Conservation (phyloP, 345 rosid species). For the Atalantia buxifolia region DNA sequence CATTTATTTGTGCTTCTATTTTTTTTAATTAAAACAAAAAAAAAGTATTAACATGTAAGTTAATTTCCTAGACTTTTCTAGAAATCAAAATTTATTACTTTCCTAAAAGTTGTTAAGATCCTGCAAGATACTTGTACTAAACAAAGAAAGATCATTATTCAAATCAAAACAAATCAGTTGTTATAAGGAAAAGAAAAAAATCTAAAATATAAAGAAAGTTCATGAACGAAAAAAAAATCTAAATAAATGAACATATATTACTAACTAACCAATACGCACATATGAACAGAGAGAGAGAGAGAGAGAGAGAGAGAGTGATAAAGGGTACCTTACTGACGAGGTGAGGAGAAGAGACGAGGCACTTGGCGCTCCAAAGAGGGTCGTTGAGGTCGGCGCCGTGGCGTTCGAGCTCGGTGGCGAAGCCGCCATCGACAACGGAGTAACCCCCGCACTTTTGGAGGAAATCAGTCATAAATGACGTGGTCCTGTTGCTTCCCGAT, state of each 20-base stretch:
- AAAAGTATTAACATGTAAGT: too few relatives aligned
- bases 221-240: too few relatives aligned
- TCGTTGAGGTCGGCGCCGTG: constrained; percentile 88
- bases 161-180: too few relatives aligned
- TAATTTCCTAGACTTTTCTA: neutral
- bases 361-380: constrained; percentile 97
- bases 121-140: neutral
- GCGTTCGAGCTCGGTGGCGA: constrained; percentile 90
- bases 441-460: constrained; percentile 66
- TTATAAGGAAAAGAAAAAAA: too few relatives aligned
- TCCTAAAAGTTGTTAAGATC: neutral
- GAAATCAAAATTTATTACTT: neutral
- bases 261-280: neutral
- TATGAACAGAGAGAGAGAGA: neutral
- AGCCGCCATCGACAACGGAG: constrained; percentile 85
- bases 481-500: constrained; percentile 20
- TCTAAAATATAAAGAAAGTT: too few relatives aligned
- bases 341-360: constrained; percentile 74
- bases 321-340: constrained; percentile 64
- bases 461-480: constrained; percentile 50
- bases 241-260: too few relatives aligned
- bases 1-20: neutral
- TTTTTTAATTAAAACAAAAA: too few relatives aligned
- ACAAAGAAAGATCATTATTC: too few relatives aligned
- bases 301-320: neutral